A percentile compares a stretch with the other conserved stretches of the same genome.
phyloP scores from a whole-genome alignment of 495 filamentous ascomycete genomes.

The Daldinia childiae region DNA sequence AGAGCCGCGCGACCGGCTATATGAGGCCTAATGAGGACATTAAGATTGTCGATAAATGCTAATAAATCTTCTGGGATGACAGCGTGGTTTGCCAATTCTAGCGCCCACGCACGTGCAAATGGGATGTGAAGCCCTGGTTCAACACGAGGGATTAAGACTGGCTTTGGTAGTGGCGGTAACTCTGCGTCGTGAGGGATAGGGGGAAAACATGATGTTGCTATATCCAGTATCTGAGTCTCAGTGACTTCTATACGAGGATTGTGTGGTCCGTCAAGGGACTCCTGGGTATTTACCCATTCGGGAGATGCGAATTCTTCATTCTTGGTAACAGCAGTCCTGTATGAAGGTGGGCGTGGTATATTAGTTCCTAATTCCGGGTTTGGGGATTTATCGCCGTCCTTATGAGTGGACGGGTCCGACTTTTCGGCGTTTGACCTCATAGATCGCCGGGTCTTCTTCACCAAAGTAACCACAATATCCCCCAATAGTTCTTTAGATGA shows the following conservation, averaged over 20 bases:
- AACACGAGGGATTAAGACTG: constrained; percentile 42
- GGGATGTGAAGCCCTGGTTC: constrained; percentile 30
- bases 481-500: constrained; percentile 22
- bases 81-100: constrained; percentile 29
- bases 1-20: constrained; percentile 19
- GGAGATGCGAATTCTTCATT: not conserved
- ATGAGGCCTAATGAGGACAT: constrained; percentile 38
- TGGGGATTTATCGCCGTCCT: not conserved
- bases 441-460: constrained; percentile 16
- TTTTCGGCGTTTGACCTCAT: constrained; percentile 8
- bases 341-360: constrained; percentile 11
- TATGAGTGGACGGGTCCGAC: not conserved
- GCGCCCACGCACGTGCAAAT: constrained; percentile 40
- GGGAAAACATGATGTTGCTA: constrained; percentile 24
- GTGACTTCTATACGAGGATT: constrained; percentile 1
- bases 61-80: constrained; percentile 38
- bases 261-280: not conserved
- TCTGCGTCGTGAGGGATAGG: constrained; percentile 3
- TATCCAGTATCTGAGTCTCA: constrained; percentile 24
- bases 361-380: not conserved
- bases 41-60: constrained; percentile 44
- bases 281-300: constrained; percentile 10
- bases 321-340: constrained; percentile 3
- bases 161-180: constrained; percentile 29
- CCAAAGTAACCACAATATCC: constrained; percentile 12